These are phyloP conservation scores for Penicillium sumatraense DNA, from an alignment of 2,329 filamentous ascomycete genomes.

Conservation along the genomic window DNA sequence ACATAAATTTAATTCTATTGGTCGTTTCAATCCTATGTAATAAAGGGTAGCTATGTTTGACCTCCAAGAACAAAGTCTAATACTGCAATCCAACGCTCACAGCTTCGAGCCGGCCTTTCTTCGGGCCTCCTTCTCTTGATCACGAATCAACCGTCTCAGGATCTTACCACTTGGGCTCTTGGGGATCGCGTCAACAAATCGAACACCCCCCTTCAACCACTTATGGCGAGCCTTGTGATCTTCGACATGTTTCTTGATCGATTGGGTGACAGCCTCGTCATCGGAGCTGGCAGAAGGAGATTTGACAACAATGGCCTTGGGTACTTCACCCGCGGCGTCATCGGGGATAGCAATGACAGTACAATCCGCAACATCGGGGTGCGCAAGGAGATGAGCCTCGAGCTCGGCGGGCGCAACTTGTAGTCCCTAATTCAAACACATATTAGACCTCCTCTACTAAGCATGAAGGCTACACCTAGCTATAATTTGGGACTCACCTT, in stretches of 20 bases:
- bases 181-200: conserved; percentile 61
- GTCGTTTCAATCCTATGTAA: background rate
- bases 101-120: conserved; percentile 69
- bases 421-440: conserved; percentile 59
- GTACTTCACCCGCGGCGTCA: conserved; percentile 64
- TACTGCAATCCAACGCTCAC: conserved; percentile 45
- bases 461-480: background rate
- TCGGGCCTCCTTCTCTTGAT: conserved; percentile 72
- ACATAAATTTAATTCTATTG: no score
- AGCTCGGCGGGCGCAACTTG: conserved; percentile 86
- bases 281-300: conserved; percentile 57
- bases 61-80: background rate
- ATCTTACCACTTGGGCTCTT: conserved; percentile 69
- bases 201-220: conserved; percentile 65
- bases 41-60: no score
- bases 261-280: conserved; percentile 48
- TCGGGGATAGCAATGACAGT: conserved; percentile 77
- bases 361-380: conserved; percentile 75
- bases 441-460: background rate
- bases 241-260: conserved; percentile 64
- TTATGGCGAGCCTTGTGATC: conserved; percentile 66
- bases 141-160: conserved; percentile 67
- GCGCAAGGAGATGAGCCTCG: conserved; percentile 76
- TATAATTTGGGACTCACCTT: conserved; percentile 56
- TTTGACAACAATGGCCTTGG: conserved; percentile 68